phyloP scores from a whole-genome alignment of 2,329 filamentous ascomycete genomes.

The Phialemonium atrogriseum region DNA sequence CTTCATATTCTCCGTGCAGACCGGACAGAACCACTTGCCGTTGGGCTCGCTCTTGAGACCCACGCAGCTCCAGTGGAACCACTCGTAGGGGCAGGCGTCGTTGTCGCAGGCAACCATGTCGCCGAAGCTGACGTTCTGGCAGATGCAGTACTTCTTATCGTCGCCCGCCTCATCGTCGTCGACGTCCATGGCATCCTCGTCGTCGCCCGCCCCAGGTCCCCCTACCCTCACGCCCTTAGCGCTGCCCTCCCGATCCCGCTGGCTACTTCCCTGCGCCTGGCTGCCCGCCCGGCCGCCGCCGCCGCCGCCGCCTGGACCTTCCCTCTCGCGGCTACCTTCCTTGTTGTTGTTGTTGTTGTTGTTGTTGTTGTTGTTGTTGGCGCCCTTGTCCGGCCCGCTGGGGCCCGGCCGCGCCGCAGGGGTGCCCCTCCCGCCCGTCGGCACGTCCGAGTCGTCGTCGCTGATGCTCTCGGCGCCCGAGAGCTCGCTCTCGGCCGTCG shows the following conservation, averaged over 20 bases:
- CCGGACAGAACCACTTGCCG: constrained; percentile 60
- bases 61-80: constrained; percentile 79
- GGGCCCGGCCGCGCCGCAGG: constrained; percentile 17
- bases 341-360: constrained; percentile 5
- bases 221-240: constrained; percentile 19
- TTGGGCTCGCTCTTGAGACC: constrained; percentile 60
- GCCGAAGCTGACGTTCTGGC: constrained; percentile 75
- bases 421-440: constrained; percentile 28
- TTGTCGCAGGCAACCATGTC: constrained; percentile 90
- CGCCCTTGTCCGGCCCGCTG: constrained; percentile 7
- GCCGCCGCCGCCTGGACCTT: neutral
- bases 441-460: constrained; percentile 40
- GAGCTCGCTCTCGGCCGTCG: constrained; percentile 55
- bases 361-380: constrained; percentile 15
- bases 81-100: constrained; percentile 70
- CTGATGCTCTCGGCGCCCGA: constrained; percentile 53
- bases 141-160: constrained; percentile 77
- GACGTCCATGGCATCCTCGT: constrained; percentile 46
- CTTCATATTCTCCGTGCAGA: constrained; percentile 46
- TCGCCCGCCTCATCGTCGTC: constrained; percentile 65
- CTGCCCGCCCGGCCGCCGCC: too few relatives aligned
- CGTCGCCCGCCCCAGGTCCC: constrained; percentile 31
- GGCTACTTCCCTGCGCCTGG: neutral
- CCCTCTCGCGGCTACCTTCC: constrained; percentile 5
- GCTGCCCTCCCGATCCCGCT: constrained; percentile 6